phyloP scores from a whole-genome alignment of 202 grass and related monocot genomes.

The Setaria viridis region DNA sequence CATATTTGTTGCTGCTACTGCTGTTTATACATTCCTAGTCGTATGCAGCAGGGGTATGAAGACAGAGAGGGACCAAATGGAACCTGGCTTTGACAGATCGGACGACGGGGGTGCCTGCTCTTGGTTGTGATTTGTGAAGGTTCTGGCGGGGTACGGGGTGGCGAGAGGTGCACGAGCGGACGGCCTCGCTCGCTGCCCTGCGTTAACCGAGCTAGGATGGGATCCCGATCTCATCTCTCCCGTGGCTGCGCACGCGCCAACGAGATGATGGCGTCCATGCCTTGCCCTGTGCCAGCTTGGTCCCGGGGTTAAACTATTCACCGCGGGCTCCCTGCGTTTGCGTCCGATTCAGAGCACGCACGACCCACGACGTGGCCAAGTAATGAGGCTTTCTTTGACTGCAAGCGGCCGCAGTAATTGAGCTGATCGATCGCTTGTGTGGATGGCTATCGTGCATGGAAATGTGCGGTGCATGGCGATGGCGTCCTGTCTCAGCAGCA shows the following conservation, averaged over 20 bases:
- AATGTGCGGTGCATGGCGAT: background rate
- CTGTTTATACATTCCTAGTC: background rate
- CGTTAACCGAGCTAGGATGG: too few relatives aligned
- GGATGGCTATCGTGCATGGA: background rate
- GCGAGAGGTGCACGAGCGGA: background rate
- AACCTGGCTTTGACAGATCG: background rate
- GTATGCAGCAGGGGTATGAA: background rate
- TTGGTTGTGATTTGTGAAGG: too few relatives aligned
- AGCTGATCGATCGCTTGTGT: background rate
- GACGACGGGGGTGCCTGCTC: background rate
- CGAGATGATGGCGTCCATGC: background rate
- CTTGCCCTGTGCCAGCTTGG: too few relatives aligned
- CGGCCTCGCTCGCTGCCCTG: too few relatives aligned
- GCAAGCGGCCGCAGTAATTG: background rate
- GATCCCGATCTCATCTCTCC: background rate
- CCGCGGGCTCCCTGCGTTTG: background rate
- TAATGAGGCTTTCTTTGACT: background rate
- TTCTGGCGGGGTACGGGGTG: background rate
- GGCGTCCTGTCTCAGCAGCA: slow-evolving; percentile 15
- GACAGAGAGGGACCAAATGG: background rate
- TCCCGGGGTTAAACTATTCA: background rate
- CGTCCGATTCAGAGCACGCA: background rate
- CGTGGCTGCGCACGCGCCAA: background rate
- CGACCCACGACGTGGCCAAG: background rate
- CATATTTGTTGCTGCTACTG: background rate